Conservation (phyloP, 2,329 filamentous ascomycete genomes). For the Ophiostoma populinum region DNA sequence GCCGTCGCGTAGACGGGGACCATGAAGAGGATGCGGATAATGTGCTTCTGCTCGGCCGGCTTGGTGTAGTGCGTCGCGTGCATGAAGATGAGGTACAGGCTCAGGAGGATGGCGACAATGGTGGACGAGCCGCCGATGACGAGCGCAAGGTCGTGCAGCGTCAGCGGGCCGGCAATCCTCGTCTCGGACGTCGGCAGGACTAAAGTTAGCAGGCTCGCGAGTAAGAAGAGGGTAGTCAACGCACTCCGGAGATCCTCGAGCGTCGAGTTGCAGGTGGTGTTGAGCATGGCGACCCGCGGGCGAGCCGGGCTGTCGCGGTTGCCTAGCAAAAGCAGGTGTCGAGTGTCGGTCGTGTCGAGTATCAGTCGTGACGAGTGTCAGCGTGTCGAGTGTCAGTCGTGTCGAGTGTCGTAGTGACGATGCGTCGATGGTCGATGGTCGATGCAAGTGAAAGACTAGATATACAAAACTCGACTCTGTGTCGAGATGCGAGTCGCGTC, state of each 20-base stretch:
- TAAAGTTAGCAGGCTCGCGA: constrained; percentile 12
- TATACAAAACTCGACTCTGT: too few relatives aligned
- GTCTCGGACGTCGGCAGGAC: constrained; percentile 28
- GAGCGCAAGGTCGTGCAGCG: constrained; percentile 37
- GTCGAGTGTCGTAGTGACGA: too few relatives aligned
- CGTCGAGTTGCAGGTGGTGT: constrained; percentile 25
- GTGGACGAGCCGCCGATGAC: constrained; percentile 31
- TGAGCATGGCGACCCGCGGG: constrained; percentile 15
- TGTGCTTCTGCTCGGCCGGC: constrained; percentile 43
- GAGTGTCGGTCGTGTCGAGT: too few relatives aligned
- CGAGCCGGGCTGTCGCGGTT: neutral
- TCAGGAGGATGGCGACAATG: constrained; percentile 32
- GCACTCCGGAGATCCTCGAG: constrained; percentile 26
- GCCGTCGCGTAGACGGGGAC: constrained; percentile 65
- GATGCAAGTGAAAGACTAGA: too few relatives aligned
- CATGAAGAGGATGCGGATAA: constrained; percentile 81
- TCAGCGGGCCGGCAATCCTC: constrained; percentile 28
- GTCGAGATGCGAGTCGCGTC: too few relatives aligned
- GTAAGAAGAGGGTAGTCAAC: neutral
- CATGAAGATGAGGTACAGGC: constrained; percentile 38
- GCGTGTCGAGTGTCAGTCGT: too few relatives aligned
- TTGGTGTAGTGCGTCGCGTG: constrained; percentile 45
- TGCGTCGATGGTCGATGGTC: too few relatives aligned
- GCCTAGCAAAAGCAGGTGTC: neutral
- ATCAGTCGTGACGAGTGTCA: too few relatives aligned